Conservation (phyloP, 2,329 filamentous ascomycete species). For the Mariannaea sp. region DNA sequence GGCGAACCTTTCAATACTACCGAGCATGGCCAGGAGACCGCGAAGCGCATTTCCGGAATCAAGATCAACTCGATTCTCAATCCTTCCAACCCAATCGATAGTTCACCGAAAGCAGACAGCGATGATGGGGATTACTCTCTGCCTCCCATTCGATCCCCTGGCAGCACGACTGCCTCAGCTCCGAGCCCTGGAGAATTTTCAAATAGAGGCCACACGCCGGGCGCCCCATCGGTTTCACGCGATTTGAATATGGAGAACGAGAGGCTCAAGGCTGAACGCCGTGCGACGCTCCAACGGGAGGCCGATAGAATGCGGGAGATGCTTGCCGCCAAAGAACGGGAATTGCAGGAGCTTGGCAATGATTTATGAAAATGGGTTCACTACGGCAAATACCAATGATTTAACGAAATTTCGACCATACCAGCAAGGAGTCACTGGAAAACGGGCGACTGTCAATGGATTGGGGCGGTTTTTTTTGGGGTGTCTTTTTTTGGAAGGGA, state of each 20-base stretch:
- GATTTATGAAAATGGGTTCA: conserved; percentile 32
- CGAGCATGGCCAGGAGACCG: conserved; percentile 51
- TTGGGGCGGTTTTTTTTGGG: conserved; percentile 17
- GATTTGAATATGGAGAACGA: conserved; percentile 51
- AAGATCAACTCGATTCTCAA: conserved; percentile 80
- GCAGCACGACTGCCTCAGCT: conserved; percentile 46
- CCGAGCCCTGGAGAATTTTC: conserved; percentile 49
- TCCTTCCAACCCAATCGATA: conserved; percentile 46
- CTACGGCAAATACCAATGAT: conserved; percentile 28
- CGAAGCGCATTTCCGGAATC: conserved; percentile 73
- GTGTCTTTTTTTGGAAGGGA: conserved; percentile 6
- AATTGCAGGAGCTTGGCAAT: conserved; percentile 54
- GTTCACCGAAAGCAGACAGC: conserved; percentile 39
- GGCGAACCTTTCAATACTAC: conserved; percentile 49
- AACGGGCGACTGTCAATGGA: conserved; percentile 20
- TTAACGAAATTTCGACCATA: conserved; percentile 33
- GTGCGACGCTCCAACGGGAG: conserved; percentile 71
- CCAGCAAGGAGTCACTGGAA: conserved; percentile 33
- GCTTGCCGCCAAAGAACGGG: conserved; percentile 73
- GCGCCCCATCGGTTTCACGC: conserved; percentile 25
- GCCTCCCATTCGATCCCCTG: conserved; percentile 51
- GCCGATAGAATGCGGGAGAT: conserved; percentile 76
- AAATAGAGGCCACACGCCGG: conserved; percentile 38
- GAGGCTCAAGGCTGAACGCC: conserved; percentile 62
- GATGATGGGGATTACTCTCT: conserved; percentile 48